These are phyloP conservation scores for Saturnispora sanitii DNA, from an alignment of 805 yeast genomes.

Conservation along the genomic window DNA sequence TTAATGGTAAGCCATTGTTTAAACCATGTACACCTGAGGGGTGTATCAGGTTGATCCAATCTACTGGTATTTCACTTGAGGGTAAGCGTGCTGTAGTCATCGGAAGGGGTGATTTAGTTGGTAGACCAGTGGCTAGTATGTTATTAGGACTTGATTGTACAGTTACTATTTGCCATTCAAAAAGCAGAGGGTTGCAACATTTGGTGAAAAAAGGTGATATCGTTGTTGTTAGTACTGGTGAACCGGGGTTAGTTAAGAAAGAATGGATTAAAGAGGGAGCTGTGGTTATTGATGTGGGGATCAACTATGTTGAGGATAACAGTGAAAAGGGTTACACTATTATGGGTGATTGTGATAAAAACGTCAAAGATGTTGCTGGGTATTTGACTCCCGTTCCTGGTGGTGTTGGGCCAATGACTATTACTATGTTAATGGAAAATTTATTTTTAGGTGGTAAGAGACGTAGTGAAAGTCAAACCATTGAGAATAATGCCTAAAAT, in stretches of 20 bases:
- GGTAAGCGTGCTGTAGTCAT: slow-evolving; percentile 76
- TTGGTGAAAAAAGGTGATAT: slow-evolving; percentile 57
- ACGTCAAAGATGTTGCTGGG: slow-evolving; percentile 45
- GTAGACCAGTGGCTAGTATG: slow-evolving; percentile 67
- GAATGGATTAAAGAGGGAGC: slow-evolving; percentile 64
- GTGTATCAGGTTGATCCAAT: slow-evolving; percentile 51
- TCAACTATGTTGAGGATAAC: slow-evolving; percentile 61
- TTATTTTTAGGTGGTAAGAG: slow-evolving; percentile 51
- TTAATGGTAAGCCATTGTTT: slow-evolving; percentile 59
- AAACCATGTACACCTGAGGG: slow-evolving; percentile 85
- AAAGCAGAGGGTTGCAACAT: slow-evolving; percentile 40
- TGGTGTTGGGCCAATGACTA: slow-evolving; percentile 91
- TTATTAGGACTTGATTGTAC: slow-evolving; percentile 65
- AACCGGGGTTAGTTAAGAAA: slow-evolving; percentile 59
- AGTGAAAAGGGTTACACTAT: slow-evolving; percentile 60
- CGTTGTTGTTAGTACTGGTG: slow-evolving; percentile 70
- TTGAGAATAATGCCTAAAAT: no score
- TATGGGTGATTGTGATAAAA: slow-evolving; percentile 73
- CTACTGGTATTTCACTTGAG: slow-evolving; percentile 42
- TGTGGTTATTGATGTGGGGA: slow-evolving; percentile 75
- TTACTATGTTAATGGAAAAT: slow-evolving; percentile 69
- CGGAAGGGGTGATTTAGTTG: slow-evolving; percentile 82
- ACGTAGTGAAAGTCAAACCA: no score
- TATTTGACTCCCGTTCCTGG: slow-evolving; percentile 84
- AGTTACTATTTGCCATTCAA: slow-evolving; percentile 67